These are phyloP conservation scores for Lodderomyces orthopsilosis DNA, from an alignment of 1,139 yeast species.

Conservation along the genomic window DNA sequence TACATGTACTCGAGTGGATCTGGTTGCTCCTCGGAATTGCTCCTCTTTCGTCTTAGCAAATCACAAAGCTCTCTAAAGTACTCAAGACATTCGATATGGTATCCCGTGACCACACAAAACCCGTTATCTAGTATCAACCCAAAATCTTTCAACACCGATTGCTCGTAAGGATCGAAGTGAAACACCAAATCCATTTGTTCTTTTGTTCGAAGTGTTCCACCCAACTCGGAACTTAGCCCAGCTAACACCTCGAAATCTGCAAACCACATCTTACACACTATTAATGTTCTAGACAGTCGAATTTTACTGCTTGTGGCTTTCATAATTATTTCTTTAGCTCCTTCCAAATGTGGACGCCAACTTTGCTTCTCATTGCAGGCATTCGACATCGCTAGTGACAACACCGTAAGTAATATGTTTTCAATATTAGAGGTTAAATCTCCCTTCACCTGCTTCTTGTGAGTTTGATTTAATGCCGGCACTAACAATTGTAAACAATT, in stretches of 20 bases:
- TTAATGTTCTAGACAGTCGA: conserved; percentile 34
- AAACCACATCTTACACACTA: conserved; percentile 64
- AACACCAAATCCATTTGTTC: conserved; percentile 47
- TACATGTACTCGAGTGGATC: conserved; percentile 22
- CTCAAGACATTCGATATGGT: conserved; percentile 46
- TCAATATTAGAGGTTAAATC: conserved; percentile 50
- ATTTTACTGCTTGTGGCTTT: conserved; percentile 33
- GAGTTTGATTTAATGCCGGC: conserved; percentile 25
- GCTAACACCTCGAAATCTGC: conserved; percentile 62
- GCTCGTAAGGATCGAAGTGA: conserved; percentile 39
- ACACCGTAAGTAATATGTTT: conserved; percentile 58
- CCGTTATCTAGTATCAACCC: conserved; percentile 38
- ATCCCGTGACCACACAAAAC: conserved; percentile 56
- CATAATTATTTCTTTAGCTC: conserved; percentile 60
- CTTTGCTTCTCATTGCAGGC: conserved; percentile 57
- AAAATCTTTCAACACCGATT: conserved; percentile 25
- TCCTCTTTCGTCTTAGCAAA: conserved; percentile 32
- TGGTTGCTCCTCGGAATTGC: conserved; percentile 17
- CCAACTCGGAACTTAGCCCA: conserved; percentile 54
- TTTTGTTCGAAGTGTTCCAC: conserved; percentile 57
- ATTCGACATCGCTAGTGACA: conserved; percentile 61
- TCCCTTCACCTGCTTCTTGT: conserved; percentile 20
- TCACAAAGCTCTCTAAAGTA: conserved; percentile 50
- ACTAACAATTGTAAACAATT: conserved; percentile 54
- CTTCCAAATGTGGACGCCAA: conserved; percentile 69